Evolutionary conservation across 2,329 filamentous ascomycete species (phyloP), one percentile per base, ranked within the genome.

Genomic region (Fusarium bulbicola): DNA sequence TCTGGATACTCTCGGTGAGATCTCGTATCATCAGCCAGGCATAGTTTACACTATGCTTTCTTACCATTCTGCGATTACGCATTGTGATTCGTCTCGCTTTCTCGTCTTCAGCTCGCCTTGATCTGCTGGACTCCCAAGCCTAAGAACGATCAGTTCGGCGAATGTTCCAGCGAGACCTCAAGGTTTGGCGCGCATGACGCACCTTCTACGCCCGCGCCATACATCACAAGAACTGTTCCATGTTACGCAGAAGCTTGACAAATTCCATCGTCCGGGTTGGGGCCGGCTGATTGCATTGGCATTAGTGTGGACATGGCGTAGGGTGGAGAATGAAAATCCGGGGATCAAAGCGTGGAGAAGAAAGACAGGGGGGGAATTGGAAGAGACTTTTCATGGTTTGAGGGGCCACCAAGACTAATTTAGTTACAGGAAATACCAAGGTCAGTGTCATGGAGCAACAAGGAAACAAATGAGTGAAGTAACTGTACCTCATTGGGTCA

Each of bases 101-200:
- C 34, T 39, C 37, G 11, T 14, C 28, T n/a, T 43, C 32, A 47
- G 40, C 42, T 50, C 59, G 36, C 42, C 34, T 42, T 34, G 28
- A 40, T 34, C 30, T 20, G 34, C 39, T 46, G 26, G 42, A 50
- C 62, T 59, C 68, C 37, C 24, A 45, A 50, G 30, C 30, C 49
- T 20, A 18, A 56, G 47, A 40, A 52, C 49, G 60, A 39, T 36
- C 43, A 43, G 28, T 43, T 46, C 34, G 20, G 46, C 24, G 37
- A n/a, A 61, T 32, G 26, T 47, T 46, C 21, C 21, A 24, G 49
- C 42, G 28, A 56, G 43, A 56, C 60, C 32, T 49, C 43, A 49
- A 68, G 66, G 71, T 68, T 46, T 63, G 45, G 30, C 52, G 70
- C 75, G 71, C 73, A 76, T 77, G 73, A 77, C 68, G 66, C 66